phyloP scores from a whole-genome alignment of 345 rosid species.

The Brassica cretica region DNA sequence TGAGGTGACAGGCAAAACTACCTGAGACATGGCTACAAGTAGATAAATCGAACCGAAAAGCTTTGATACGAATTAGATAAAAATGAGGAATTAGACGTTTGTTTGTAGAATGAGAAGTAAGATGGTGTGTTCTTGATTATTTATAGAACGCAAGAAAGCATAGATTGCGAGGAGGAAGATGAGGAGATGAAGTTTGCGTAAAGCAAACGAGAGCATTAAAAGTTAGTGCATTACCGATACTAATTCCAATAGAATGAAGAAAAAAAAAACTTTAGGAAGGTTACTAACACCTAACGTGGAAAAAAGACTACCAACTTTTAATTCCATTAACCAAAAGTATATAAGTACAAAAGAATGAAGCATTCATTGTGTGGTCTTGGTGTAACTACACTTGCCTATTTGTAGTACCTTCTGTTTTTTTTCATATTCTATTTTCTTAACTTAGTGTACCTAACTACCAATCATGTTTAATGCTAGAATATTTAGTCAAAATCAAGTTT shows the following conservation, averaged over 20 bases:
- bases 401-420: not conserved
- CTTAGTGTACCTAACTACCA: not conserved
- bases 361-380: not conserved
- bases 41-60: slow-evolving; percentile 4
- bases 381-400: slow-evolving; percentile 10
- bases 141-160: slow-evolving; percentile 25
- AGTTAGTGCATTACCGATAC: slow-evolving; percentile 23
- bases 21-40: slow-evolving; percentile 35
- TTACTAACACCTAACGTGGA: slow-evolving; percentile 33
- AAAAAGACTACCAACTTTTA: slow-evolving; percentile 21
- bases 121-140: slow-evolving; percentile 3
- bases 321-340: slow-evolving; percentile 18
- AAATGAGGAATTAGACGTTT: not conserved
- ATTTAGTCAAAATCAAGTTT: not conserved
- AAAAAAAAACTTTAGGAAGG: slow-evolving; percentile 23
- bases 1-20: slow-evolving; percentile 15
- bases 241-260: slow-evolving; percentile 18
- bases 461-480: not conserved
- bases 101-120: slow-evolving; percentile 17
- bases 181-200: slow-evolving; percentile 36
- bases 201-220: slow-evolving; percentile 33
- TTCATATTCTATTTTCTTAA: not conserved
- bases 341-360: not conserved
- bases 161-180: not conserved
- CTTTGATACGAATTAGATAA: not conserved